Conservation (phyloP, 257 asterid species). For the Nicotiana paniculata region DNA sequence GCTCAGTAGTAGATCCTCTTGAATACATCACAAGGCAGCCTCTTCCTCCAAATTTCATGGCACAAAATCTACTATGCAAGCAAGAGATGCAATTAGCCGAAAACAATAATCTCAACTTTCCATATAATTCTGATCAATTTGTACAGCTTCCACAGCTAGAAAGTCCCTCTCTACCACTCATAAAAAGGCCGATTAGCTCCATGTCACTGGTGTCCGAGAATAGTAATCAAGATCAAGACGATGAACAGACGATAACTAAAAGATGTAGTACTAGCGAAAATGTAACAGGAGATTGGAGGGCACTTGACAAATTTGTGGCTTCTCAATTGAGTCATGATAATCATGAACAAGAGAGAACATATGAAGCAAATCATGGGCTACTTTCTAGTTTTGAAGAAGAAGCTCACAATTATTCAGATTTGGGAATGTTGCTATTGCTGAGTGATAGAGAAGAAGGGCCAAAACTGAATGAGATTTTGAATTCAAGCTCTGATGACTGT, state of each 20-base stretch:
- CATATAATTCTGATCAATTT: constrained; percentile 24
- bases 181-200: constrained; percentile 23
- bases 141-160: constrained; percentile 55
- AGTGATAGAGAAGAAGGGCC: constrained; percentile 37
- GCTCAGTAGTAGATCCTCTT: constrained; percentile 28
- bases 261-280: constrained; percentile 15
- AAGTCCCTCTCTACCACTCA: constrained; percentile 34
- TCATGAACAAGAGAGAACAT: neutral
- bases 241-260: neutral
- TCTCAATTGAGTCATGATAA: constrained; percentile 63
- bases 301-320: constrained; percentile 66
- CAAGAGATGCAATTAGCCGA: constrained; percentile 36
- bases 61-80: constrained; percentile 37
- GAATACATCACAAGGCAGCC: constrained; percentile 27
- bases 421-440: constrained; percentile 40
- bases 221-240: constrained; percentile 13
- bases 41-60: constrained; percentile 13
- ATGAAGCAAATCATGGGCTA: neutral
- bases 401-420: constrained; percentile 20
- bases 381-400: constrained; percentile 18
- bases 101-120: constrained; percentile 15
- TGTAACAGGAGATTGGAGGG: constrained; percentile 61
- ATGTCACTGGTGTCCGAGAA: neutral
- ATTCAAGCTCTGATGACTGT: constrained; percentile 35
- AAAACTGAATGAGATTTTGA: constrained; percentile 35